A percentile compares a stretch with the other conserved stretches of the same genome.
Evolutionary conservation across 2,329 filamentous ascomycete genomes (phyloP).

Genomic region (Harringtonia lauricola): DNA sequence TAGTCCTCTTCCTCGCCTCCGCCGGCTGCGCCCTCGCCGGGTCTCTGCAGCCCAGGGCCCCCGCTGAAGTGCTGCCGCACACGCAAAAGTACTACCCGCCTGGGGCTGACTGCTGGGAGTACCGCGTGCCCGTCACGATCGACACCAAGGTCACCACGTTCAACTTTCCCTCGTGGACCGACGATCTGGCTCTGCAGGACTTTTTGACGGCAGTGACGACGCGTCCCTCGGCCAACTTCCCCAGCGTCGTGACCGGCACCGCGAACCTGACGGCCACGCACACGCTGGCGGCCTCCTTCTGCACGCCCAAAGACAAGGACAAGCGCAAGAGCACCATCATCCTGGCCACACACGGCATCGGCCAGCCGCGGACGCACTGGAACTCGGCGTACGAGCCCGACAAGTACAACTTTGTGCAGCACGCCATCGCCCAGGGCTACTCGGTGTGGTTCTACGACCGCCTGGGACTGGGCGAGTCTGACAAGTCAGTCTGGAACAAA

Average conservation of each 20-base stretch:
- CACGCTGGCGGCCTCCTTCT: background rate
- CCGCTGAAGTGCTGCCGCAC: no score
- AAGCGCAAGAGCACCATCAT: background rate
- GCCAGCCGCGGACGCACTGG: background rate
- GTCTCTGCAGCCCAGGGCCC: no score
- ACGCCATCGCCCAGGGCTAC: constrained; percentile 1
- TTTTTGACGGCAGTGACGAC: background rate
- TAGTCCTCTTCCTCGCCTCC: no score
- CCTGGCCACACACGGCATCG: background rate
- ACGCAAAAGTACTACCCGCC: no score
- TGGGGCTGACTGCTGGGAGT: background rate
- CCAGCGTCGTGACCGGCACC: background rate
- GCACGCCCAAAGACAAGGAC: background rate
- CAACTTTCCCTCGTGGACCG: background rate
- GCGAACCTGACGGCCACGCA: background rate
- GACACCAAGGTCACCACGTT: background rate
- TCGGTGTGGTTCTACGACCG: constrained; percentile 2
- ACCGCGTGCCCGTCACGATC: background rate
- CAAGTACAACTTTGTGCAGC: constrained; percentile 2
- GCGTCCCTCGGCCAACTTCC: background rate
- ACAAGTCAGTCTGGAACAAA: no score
- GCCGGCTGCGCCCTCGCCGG: no score
- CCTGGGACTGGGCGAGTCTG: background rate
- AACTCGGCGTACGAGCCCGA: background rate
- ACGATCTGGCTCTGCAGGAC: background rate